Evolutionary conservation across 176 grass and related monocot genomes (phyloP).

Genomic region (Eragrostis curvula): DNA sequence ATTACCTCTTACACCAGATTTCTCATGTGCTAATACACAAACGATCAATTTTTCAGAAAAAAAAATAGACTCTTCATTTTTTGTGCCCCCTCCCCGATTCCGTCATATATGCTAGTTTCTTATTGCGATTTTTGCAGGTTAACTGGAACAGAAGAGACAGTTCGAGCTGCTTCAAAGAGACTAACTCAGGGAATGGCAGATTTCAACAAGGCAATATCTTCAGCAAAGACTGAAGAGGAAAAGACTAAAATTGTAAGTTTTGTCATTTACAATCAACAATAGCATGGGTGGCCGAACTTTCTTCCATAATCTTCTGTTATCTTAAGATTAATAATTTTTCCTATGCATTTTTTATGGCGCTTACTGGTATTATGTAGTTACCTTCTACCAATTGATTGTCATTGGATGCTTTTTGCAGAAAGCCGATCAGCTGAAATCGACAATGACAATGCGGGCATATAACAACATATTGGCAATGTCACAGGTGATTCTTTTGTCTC

Average conservation of each 20-base stretch:
- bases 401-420: conserved; percentile 66
- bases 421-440: conserved; percentile 78
- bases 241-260: conserved; percentile 83
- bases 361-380: neutral
- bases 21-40: conserved; percentile 2
- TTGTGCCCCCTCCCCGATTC: neutral
- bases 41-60: neutral
- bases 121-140: conserved; percentile 62
- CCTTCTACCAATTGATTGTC: conserved; percentile 22
- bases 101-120: conserved; percentile 27
- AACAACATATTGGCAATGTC: conserved; percentile 96
- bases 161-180: conserved; percentile 77
- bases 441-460: conserved; percentile 68
- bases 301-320: conserved; percentile 14
- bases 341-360: neutral
- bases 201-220: conserved; percentile 79
- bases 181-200: conserved; percentile 87
- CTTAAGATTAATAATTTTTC: conserved; percentile 25
- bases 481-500: conserved; percentile 59
- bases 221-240: conserved; percentile 86
- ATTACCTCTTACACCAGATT: neutral
- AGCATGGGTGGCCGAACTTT: conserved; percentile 10
- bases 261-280: conserved; percentile 26
- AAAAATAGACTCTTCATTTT: neutral
- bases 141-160: conserved; percentile 78